phyloP scores from a whole-genome alignment of 345 rosid species.

The Salix udensis region DNA sequence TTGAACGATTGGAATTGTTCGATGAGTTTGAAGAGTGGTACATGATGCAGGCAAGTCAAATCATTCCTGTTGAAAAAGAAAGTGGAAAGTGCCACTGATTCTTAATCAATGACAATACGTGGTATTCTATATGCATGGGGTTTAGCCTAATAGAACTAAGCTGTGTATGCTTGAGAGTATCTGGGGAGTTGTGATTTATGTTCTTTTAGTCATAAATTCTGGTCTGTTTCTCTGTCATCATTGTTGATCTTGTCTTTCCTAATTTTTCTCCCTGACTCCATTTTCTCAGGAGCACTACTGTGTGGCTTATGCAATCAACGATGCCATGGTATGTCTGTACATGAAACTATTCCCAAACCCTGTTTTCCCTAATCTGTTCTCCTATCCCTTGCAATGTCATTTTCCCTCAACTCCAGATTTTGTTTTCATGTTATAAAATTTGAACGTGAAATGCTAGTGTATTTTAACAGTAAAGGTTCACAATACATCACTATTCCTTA shows the following conservation, averaged over 20 bases:
- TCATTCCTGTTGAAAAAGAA: slow-evolving; percentile 8
- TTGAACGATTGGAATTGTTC: slow-evolving; percentile 83
- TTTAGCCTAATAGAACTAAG: slow-evolving; percentile 5
- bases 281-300: slow-evolving; percentile 79
- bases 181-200: not conserved
- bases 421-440: no score
- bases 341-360: not conserved
- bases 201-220: slow-evolving; percentile 5
- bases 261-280: slow-evolving; percentile 19
- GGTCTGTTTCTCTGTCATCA: slow-evolving; percentile 2
- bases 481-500: not conserved
- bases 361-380: not conserved
- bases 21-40: slow-evolving; percentile 98
- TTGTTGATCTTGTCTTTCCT: not conserved
- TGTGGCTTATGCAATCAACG: slow-evolving; percentile 79
- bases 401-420: slow-evolving; percentile 1
- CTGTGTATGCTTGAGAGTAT: slow-evolving; percentile 1
- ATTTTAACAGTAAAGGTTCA: not conserved
- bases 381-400: slow-evolving; percentile 5
- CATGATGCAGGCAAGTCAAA: slow-evolving; percentile 92
- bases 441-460: no score
- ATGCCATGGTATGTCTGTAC: slow-evolving; percentile 61
- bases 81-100: slow-evolving; percentile 2
- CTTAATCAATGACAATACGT: slow-evolving; percentile 1
- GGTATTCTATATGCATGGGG: slow-evolving; percentile 2